These are phyloP conservation scores for Neoboletus magnificus DNA, from an alignment of 768 basidiomycete species.

Conservation along the genomic window DNA sequence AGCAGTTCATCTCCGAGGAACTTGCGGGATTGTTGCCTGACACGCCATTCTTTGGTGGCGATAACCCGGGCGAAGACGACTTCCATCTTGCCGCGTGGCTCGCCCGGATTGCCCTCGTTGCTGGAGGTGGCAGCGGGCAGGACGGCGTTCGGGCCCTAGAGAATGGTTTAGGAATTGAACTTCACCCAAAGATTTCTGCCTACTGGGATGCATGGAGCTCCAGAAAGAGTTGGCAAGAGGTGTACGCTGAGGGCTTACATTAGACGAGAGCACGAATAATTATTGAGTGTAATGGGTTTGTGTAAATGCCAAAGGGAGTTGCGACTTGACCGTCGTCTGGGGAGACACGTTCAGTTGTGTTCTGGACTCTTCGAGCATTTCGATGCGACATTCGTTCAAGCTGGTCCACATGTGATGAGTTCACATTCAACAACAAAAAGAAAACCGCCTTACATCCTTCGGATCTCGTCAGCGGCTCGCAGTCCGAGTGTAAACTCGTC, in stretches of 20 bases:
- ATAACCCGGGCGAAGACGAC: conserved; percentile 48
- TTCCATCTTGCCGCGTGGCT: conserved; percentile 56
- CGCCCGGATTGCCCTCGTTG: conserved; percentile 41
- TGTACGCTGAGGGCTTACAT: conserved; percentile 44
- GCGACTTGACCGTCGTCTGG: conserved; percentile 12
- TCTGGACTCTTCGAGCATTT: conserved; percentile 58
- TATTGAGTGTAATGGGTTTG: background rate
- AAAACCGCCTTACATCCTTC: conserved; percentile 44
- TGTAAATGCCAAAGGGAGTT: background rate
- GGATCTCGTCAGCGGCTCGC: conserved; percentile 57
- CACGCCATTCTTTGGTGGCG: conserved; percentile 47
- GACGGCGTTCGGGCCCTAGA: conserved; percentile 39
- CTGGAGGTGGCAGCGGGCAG: conserved; percentile 35
- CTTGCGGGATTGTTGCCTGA: conserved; percentile 41
- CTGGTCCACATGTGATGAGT: conserved; percentile 30
- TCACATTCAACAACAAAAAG: background rate
- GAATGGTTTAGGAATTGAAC: conserved; percentile 35
- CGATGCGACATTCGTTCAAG: conserved; percentile 59
- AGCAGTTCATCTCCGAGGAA: conserved; percentile 36
- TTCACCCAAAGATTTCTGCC: conserved; percentile 37
- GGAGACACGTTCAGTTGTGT: conserved; percentile 37
- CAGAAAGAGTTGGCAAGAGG: conserved; percentile 45
- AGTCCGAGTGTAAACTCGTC: conserved; percentile 65
- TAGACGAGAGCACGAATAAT: conserved; percentile 16
- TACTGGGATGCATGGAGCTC: conserved; percentile 46